These are phyloP conservation scores for Talaromyces verruculosus DNA, from an alignment of 2,329 filamentous ascomycete genomes.

Conservation along the genomic window DNA sequence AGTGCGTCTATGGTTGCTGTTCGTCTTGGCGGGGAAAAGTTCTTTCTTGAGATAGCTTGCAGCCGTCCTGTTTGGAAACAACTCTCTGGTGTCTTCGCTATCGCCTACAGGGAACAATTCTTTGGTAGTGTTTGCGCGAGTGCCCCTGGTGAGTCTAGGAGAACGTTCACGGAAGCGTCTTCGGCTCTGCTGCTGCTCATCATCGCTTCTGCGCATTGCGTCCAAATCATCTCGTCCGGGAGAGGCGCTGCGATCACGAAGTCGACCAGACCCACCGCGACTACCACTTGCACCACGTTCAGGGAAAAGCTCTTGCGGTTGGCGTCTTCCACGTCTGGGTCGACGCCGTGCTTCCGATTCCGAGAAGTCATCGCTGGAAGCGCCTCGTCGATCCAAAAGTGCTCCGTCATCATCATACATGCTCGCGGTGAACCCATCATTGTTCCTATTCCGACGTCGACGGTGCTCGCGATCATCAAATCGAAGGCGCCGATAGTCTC, in stretches of 20 bases:
- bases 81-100: slow-evolving; percentile 46
- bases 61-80: slow-evolving; percentile 47
- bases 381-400: slow-evolving; percentile 5
- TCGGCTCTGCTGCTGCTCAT: slow-evolving; percentile 38
- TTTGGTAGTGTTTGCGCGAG: slow-evolving; percentile 38
- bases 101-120: slow-evolving; percentile 61
- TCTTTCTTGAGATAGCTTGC: slow-evolving; percentile 54
- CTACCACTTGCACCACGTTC: slow-evolving; percentile 29
- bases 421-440: slow-evolving; percentile 62
- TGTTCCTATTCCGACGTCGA: slow-evolving; percentile 48
- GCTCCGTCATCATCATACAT: slow-evolving; percentile 71
- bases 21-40: slow-evolving; percentile 56
- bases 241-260: slow-evolving; percentile 62
- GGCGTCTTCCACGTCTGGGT: slow-evolving; percentile 32
- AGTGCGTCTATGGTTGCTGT: slow-evolving; percentile 48
- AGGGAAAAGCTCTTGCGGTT: slow-evolving; percentile 40
- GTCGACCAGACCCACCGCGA: slow-evolving; percentile 34
- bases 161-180: slow-evolving; percentile 47
- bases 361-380: slow-evolving; percentile 28
- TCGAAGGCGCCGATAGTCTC: slow-evolving; percentile 51
- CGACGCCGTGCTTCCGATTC: slow-evolving; percentile 32
- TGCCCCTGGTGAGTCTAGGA: slow-evolving; percentile 31
- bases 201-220: slow-evolving; percentile 37
- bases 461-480: slow-evolving; percentile 62
- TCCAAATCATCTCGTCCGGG: slow-evolving; percentile 55